phyloP scores from a whole-genome alignment of 176 grass and related monocot species.

The Elaeis guineensis region DNA sequence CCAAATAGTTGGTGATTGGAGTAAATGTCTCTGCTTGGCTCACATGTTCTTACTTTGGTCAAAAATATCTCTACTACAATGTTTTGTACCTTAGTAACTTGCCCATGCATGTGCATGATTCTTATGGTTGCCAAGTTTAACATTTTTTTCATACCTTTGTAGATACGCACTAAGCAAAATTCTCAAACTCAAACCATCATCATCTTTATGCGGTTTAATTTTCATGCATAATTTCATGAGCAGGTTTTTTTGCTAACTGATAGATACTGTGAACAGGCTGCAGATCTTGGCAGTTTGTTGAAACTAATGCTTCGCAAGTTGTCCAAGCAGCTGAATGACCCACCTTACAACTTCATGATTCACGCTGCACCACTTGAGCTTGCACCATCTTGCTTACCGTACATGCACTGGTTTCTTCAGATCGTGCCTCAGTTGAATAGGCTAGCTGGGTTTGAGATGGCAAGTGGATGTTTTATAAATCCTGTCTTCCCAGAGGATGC shows the following conservation, averaged over 20 bases:
- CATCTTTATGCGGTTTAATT: too few species aligned
- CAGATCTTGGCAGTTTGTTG: constrained; percentile 66
- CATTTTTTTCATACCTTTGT: too few species aligned
- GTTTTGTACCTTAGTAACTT: too few species aligned
- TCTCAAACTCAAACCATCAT: too few species aligned
- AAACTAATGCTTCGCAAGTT: constrained; percentile 68
- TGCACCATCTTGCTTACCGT: constrained; percentile 32
- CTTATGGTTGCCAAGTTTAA: too few species aligned
- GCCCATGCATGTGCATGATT: too few species aligned
- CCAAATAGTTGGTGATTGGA: too few species aligned
- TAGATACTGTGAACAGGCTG: constrained; percentile 38
- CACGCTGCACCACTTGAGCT: constrained; percentile 50
- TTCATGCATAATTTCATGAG: too few species aligned
- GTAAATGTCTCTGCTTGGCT: too few species aligned
- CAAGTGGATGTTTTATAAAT: constrained; percentile 91
- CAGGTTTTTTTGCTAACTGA: not conserved
- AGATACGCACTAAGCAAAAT: too few species aligned
- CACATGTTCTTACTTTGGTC: too few species aligned
- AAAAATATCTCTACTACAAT: too few species aligned
- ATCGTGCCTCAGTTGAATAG: constrained; percentile 67
- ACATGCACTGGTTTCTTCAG: constrained; percentile 89
- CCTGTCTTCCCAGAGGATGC: constrained; percentile 94
- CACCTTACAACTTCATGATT: constrained; percentile 89
- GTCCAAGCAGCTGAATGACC: constrained; percentile 76
- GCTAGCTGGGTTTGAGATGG: constrained; percentile 81